Base-by-base conservation (phyloP, 345 rosid species). In the Citrus maxima region DNA sequence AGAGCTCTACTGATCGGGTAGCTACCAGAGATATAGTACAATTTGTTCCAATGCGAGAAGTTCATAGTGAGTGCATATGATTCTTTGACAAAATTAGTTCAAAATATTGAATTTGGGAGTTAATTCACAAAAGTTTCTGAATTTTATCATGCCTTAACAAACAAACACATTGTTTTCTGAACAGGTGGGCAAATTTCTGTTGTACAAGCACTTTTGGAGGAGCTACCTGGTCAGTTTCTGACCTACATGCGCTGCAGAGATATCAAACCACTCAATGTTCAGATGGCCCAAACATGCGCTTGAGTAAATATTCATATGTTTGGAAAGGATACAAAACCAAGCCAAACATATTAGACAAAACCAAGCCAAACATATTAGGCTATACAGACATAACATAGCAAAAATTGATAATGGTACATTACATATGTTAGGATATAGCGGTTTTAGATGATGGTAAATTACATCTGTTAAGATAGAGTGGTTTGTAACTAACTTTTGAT, bases 11-110 rank as follows among this genome's bases (percentile, higher is more conserved):
- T 0, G 94, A 89, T 73, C 87, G 93, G 51, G 66, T 92, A 68
- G 97, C 98, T 77, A 89, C 98, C 2, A 76, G 98, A 54, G 98
- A 95, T 79, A 92, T 93, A 14, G 97, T 92, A 72, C 98, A 95
- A 63, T 93, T 95, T 56, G 93, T 95, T 27, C 97, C 98, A 1
- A 85, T 93, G 97, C 88, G 86, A 73, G 91, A 89, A 77, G 89
- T 93, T 68, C 89, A 89, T 65, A 83, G 98, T 95, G 67, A 89
- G 93, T 85, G 72, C 72, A 21, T 18, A 67, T 28, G 18, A 5
- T 3, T 5, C 40, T 6, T 5, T 37, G 28, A 3, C 7, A 42
- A n/a, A 67, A 13, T 67, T 24, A 22, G 28, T 67, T 67, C 49
- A 34, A 67, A 66, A 12, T 12, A 66, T 35, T 9, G 25, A n/a